A percentile compares a stretch with the other conserved stretches of the same genome.
Evolutionary conservation across 1,284 basidiomycete genomes (phyloP).

Genomic region (Marasmius tenuissimus): DNA sequence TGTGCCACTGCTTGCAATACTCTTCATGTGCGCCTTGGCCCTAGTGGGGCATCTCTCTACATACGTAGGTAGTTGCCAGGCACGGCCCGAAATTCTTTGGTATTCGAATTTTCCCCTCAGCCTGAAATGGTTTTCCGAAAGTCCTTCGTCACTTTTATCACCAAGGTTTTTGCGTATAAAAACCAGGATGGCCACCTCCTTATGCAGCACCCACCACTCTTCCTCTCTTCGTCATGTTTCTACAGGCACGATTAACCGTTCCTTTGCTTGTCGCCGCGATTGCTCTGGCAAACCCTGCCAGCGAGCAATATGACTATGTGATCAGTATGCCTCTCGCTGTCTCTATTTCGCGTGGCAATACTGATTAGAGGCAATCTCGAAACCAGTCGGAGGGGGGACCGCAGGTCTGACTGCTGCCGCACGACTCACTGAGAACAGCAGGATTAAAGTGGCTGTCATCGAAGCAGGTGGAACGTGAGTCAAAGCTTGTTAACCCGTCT

Average conservation of each 20-base stretch:
- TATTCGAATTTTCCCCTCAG: too few relatives aligned
- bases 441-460: slow-evolving; percentile 7
- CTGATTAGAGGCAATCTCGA: not conserved
- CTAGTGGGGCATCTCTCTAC: too few relatives aligned
- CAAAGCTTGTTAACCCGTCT: not conserved
- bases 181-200: too few relatives aligned
- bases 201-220: too few relatives aligned
- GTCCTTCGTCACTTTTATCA: too few relatives aligned
- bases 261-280: not conserved
- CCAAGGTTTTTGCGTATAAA: too few relatives aligned
- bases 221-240: not conserved
- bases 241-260: not conserved
- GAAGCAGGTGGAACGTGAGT: slow-evolving; percentile 10
- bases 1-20: too few relatives aligned
- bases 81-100: too few relatives aligned
- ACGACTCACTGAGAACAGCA: slow-evolving; percentile 8
- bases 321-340: not conserved
- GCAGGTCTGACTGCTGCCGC: slow-evolving; percentile 10
- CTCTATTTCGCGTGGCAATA: not conserved
- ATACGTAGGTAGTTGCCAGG: too few relatives aligned
- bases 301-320: not conserved
- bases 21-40: too few relatives aligned
- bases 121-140: too few relatives aligned
- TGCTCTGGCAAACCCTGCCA: not conserved
- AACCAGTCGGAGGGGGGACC: slow-evolving; percentile 6